Conservation (phyloP, 1,139 yeast species). For the Yamadazyma triangularis region DNA sequence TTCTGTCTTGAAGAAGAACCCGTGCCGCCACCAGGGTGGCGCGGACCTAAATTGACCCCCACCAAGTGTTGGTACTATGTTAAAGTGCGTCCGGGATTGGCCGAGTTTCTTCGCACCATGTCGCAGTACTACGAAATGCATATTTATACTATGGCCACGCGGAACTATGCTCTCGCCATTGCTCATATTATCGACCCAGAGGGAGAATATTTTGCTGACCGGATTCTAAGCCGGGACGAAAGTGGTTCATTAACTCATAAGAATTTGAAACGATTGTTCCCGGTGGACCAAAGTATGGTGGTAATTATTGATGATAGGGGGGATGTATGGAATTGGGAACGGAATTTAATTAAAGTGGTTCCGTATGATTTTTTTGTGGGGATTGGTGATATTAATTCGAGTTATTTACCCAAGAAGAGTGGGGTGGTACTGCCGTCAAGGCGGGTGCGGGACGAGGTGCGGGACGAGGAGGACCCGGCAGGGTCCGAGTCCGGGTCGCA, state of each 20-base stretch:
- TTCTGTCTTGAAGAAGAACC: constrained; percentile 79
- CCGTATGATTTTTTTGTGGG: constrained; percentile 97
- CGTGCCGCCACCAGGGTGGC: constrained; percentile 51
- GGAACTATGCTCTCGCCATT: constrained; percentile 86
- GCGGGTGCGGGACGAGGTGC: too few species aligned
- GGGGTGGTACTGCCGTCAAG: too few species aligned
- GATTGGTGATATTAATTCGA: constrained; percentile 94
- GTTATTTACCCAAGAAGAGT: constrained; percentile 79
- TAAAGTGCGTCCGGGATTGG: constrained; percentile 83
- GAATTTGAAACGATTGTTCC: constrained; percentile 82
- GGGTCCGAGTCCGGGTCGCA: too few species aligned
- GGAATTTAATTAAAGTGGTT: constrained; percentile 82
- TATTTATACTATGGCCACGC: constrained; percentile 98
- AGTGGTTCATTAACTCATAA: constrained; percentile 91
- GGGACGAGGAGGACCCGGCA: too few species aligned
- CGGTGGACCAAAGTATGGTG: constrained; percentile 95
- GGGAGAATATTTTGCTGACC: constrained; percentile 80
- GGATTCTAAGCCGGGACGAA: constrained; percentile 91
- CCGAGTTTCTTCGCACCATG: constrained; percentile 62
- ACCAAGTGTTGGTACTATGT: constrained; percentile 84
- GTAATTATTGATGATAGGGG: constrained; percentile 97
- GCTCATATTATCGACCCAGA: constrained; percentile 90
- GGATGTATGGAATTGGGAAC: constrained; percentile 98
- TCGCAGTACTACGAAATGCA: constrained; percentile 78
- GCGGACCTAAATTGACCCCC: constrained; percentile 55